A percentile compares a stretch with the other conserved stretches of the same genome.
phyloP scores from a whole-genome alignment of 306 rosid species.

The Prunus padus region DNA sequence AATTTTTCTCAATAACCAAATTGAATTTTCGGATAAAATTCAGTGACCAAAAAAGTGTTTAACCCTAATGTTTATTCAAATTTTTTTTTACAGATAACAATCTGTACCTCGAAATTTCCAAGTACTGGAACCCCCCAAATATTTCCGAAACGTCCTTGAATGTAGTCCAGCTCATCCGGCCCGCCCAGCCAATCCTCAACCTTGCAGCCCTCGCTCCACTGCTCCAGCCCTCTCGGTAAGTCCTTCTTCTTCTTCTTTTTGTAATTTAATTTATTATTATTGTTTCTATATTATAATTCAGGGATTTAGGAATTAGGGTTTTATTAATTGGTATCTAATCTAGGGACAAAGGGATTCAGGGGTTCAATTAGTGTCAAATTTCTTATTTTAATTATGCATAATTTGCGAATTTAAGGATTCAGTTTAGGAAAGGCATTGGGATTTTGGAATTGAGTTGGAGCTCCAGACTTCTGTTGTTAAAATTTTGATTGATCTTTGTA shows the following conservation, averaged over 20 bases:
- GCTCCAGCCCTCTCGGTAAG: neutral
- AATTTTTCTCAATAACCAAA: too few species aligned
- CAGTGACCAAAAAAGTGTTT: too few species aligned
- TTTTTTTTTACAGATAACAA: too few species aligned
- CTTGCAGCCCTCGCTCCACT: neutral
- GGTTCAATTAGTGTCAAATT: neutral
- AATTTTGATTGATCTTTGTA: neutral
- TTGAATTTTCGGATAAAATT: too few species aligned
- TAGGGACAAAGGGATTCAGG: neutral
- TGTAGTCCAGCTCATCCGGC: too few species aligned
- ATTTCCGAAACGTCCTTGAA: too few species aligned
- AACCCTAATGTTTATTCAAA: too few species aligned
- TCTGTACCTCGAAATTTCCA: too few species aligned
- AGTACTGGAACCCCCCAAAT: too few species aligned
- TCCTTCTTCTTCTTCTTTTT: neutral
- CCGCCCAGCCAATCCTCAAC: neutral
- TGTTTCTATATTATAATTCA: neutral
- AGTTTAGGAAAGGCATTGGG: neutral
- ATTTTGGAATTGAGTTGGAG: neutral
- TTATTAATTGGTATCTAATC: neutral
- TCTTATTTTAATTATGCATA: neutral
- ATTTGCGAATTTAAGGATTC: neutral
- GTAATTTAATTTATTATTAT: neutral
- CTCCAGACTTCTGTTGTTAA: neutral
- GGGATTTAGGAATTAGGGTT: neutral